phyloP scores from a whole-genome alignment of 2,329 filamentous ascomycete genomes.

The Ascosphaera apis region DNA sequence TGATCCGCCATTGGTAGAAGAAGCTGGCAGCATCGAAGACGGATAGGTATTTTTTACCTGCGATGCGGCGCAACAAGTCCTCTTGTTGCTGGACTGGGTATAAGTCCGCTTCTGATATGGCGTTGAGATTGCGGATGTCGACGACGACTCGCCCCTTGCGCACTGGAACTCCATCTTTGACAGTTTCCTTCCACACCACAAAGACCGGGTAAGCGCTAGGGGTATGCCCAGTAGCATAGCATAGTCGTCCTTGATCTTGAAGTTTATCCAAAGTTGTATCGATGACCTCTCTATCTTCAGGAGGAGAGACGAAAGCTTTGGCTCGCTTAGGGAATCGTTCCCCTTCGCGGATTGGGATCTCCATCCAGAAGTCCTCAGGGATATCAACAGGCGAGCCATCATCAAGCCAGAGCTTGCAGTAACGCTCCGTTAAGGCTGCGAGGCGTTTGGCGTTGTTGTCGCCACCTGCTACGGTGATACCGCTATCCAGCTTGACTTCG shows the following conservation, averaged over 20 bases:
- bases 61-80: neutral
- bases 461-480: neutral
- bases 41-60: neutral
- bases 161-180: neutral
- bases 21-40: slow-evolving; percentile 1
- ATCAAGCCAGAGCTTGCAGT: slow-evolving; percentile 1
- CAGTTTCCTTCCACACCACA: neutral
- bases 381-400: neutral
- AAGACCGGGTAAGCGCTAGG: slow-evolving; percentile 1
- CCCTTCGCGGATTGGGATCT: neutral
- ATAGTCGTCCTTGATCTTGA: neutral
- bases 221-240: slow-evolving; percentile 1
- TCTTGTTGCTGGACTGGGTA: slow-evolving; percentile 1
- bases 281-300: slow-evolving; percentile 1
- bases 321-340: neutral
- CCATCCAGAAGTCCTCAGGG: slow-evolving; percentile 1
- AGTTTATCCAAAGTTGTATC: slow-evolving; percentile 2
- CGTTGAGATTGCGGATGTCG: slow-evolving; percentile 1
- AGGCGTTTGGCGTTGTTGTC: neutral
- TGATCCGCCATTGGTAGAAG: slow-evolving; percentile 2
- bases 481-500: neutral
- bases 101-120: neutral
- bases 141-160: slow-evolving; percentile 1
- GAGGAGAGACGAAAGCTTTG: neutral
- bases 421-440: neutral